These are phyloP conservation scores for Tricholoma saponaceum DNA, from an alignment of 768 basidiomycete genomes.

Conservation along the genomic window DNA sequence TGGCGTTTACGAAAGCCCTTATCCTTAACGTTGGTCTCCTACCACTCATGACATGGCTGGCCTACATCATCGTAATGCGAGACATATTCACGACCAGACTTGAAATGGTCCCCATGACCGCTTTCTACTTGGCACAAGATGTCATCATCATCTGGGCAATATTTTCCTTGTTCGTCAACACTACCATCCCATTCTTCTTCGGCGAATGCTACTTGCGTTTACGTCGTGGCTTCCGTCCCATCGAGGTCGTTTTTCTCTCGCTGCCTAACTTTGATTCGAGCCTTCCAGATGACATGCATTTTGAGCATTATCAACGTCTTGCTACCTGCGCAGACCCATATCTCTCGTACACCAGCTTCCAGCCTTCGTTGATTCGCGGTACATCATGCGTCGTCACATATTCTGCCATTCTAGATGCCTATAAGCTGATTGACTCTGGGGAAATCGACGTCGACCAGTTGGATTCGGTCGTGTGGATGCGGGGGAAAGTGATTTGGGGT, in stretches of 20 bases:
- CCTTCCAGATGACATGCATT: constrained; percentile 10
- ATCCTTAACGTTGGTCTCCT: constrained; percentile 22
- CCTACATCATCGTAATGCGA: constrained; percentile 11
- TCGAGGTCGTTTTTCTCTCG: constrained; percentile 27
- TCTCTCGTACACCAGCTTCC: constrained; percentile 23
- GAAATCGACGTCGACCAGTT: constrained; percentile 22
- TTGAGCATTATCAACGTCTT: constrained; percentile 22
- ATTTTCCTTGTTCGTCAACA: constrained; percentile 22
- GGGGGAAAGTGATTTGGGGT: constrained; percentile 19
- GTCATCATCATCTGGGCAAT: constrained; percentile 22
- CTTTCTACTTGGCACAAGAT: constrained; percentile 24
- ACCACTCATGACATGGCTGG: constrained; percentile 14
- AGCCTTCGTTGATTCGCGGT: constrained; percentile 25
- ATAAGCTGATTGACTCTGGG: constrained; percentile 18
- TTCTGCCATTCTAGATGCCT: constrained; percentile 23
- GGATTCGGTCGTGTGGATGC: constrained; percentile 28
- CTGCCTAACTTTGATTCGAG: constrained; percentile 13
- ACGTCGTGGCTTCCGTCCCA: constrained; percentile 24
- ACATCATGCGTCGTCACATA: constrained; percentile 28
- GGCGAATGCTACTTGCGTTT: constrained; percentile 30
- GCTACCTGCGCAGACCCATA: constrained; percentile 22
- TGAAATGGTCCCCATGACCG: constrained; percentile 15
- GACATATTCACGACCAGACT: constrained; percentile 13
- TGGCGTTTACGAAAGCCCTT: constrained; percentile 22
- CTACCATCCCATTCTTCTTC: constrained; percentile 27